Base-by-base conservation (phyloP, 2,329 filamentous ascomycete species). In the Aspergillus intermedius region DNA sequence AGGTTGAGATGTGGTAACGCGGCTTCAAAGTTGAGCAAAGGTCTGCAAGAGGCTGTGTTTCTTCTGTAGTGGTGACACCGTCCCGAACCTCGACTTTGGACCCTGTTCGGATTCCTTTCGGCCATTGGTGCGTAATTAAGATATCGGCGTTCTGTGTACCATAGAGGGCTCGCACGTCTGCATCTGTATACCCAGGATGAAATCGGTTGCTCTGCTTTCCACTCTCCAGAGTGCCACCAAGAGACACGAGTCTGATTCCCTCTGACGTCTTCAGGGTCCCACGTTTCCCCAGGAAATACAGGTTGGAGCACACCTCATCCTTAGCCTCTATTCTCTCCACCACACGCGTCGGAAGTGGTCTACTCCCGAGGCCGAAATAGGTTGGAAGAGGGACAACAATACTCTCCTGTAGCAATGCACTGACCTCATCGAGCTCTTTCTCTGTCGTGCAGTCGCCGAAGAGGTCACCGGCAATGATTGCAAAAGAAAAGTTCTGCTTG, bases 211-310 rank as follows among this genome's bases (percentile, higher is more conserved):
- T 83, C 2, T 74, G 78, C 39, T 63, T 64, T 37, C 54, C 54
- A 23, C 62, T 52, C 35, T 79, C 63, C 1, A 89, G 72, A 30
- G 77, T 74, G 0, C 93, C 93, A 22, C 91, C 91, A 0, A 98
- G 76, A 0, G 87, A 77, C n/a, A 91, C 88, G 53, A 98, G 90
- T 45, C 86, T 83, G 42, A 97, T 76, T 1, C 91, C 91, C 56
- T 96, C 91, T 0, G 87, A 86, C 0, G 91, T 97, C 66, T 93
- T 97, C 46, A 89, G 86, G 12, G 86, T 84, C 52, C 87, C 88
- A 60, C 89, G 84, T 68, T 93, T 94, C 49, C 88, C 91, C 1
- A 98, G 80, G 61, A 86, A 95, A 69, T 88, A 88, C 9, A 98
- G 79, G 64, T 98, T 97, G n/a, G 85, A 79, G 65, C 90, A 95